phyloP scores from a whole-genome alignment of 2,329 filamentous ascomycete species.

The Botrytis hyacinthi region DNA sequence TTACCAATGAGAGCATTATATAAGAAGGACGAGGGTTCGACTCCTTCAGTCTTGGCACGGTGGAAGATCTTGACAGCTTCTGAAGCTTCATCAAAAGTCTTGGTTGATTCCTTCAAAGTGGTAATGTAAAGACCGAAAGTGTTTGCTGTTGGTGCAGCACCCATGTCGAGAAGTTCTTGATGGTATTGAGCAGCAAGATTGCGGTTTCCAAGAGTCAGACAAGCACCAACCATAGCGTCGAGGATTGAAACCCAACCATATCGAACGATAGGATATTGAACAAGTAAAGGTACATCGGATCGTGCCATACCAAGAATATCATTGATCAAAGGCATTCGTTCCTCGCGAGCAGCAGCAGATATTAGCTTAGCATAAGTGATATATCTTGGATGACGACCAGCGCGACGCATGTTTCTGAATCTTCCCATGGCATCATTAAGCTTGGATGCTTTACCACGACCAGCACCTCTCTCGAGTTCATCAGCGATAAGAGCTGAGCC shows the following conservation, averaged over 20 bases:
- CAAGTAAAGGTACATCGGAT: conserved; percentile 78
- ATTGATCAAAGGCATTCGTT: conserved; percentile 76
- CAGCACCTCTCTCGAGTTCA: conserved; percentile 76
- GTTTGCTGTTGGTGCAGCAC: conserved; percentile 89
- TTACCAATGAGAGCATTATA: conserved; percentile 99
- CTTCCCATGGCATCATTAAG: conserved; percentile 78
- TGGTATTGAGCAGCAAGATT: conserved; percentile 81
- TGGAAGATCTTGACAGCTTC: conserved; percentile 98
- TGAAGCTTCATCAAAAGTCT: conserved; percentile 95
- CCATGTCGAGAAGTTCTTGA: conserved; percentile 86
- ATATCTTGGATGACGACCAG: conserved; percentile 88
- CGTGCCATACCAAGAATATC: conserved; percentile 89
- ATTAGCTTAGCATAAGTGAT: conserved; percentile 97
- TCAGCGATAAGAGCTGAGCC: conserved; percentile 89
- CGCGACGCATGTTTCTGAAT: conserved; percentile 89
- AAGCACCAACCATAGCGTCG: conserved; percentile 94
- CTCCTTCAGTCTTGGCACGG: conserved; percentile 86
- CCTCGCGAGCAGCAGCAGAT: conserved; percentile 79
- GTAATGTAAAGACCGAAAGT: conserved; percentile 99
- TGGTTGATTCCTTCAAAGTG: conserved; percentile 94
- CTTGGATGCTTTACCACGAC: conserved; percentile 59
- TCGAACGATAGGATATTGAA: conserved; percentile 81
- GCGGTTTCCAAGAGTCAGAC: conserved; percentile 78
- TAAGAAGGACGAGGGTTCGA: conserved; percentile 92
- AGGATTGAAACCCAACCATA: conserved; percentile 97